These are phyloP conservation scores for Xylaria longipes DNA, from an alignment of 495 filamentous ascomycete genomes.

Conservation along the genomic window DNA sequence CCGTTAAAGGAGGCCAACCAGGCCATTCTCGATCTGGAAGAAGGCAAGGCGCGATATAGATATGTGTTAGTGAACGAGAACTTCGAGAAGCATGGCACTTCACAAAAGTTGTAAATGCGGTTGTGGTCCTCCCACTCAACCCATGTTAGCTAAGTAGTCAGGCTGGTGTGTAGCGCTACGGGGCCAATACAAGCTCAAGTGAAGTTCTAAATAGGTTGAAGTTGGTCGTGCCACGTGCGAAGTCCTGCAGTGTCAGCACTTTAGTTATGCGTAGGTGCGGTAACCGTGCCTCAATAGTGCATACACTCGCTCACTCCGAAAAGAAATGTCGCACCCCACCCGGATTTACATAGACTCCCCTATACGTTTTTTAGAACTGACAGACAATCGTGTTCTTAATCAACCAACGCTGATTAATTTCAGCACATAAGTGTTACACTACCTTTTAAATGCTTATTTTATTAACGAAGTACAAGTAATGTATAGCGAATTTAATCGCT, in stretches of 20 bases:
- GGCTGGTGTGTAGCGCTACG: background rate
- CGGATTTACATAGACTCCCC: too few relatives aligned
- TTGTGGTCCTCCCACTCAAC: background rate
- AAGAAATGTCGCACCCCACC: too few relatives aligned
- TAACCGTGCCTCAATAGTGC: background rate
- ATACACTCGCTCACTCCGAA: too few relatives aligned
- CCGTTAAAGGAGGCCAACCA: slow-evolving; percentile 76
- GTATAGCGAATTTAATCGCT: too few relatives aligned
- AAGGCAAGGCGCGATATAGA: slow-evolving; percentile 74
- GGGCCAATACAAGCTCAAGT: background rate
- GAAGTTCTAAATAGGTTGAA: background rate
- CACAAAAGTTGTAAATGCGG: slow-evolving; percentile 5
- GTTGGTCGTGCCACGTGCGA: background rate
- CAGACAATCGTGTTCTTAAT: too few relatives aligned
- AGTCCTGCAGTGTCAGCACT: background rate
- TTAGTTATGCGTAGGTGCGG: background rate
- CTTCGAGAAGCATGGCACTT: slow-evolving; percentile 28
- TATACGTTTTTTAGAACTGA: too few relatives aligned
- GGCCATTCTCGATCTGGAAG: slow-evolving; percentile 70
- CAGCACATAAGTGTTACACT: too few relatives aligned
- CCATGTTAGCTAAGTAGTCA: background rate
- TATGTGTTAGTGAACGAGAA: slow-evolving; percentile 75
- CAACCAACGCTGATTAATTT: too few relatives aligned
- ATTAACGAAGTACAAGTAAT: too few relatives aligned
- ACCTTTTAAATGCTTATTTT: too few relatives aligned